Conservation (phyloP, 2,329 filamentous ascomycete genomes). For the Arthrobotrys sinensis region DNA sequence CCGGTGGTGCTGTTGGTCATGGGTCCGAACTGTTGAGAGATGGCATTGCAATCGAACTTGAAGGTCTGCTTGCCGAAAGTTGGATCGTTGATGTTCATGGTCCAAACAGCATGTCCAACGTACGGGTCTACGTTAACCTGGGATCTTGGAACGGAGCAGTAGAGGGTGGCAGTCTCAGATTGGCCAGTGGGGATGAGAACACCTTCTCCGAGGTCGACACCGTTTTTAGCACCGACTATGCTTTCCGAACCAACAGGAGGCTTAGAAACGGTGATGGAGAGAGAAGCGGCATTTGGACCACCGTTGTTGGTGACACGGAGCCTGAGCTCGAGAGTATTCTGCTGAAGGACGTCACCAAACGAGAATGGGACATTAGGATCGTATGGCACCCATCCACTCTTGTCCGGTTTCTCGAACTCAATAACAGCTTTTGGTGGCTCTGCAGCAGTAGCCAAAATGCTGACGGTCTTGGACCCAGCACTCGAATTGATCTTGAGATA, state of each 20-base stretch:
- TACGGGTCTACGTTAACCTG: conserved; percentile 74
- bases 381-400: conserved; percentile 71
- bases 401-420: conserved; percentile 73
- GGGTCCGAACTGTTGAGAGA: conserved; percentile 72
- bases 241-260: conserved; percentile 72
- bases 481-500: conserved; percentile 71
- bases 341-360: conserved; percentile 74
- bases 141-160: conserved; percentile 73
- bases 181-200: conserved; percentile 71
- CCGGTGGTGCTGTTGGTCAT: conserved; percentile 66
- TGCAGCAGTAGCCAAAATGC: conserved; percentile 71
- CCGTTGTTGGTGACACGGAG: conserved; percentile 74
- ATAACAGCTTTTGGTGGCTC: conserved; percentile 71
- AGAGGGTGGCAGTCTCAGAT: conserved; percentile 72
- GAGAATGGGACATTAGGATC: conserved; percentile 69
- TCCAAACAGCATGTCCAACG: conserved; percentile 71
- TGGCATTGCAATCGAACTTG: conserved; percentile 72
- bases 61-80: conserved; percentile 72
- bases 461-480: conserved; percentile 71
- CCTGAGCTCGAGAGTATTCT: conserved; percentile 70
- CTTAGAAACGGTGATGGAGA: conserved; percentile 75
- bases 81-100: conserved; percentile 74
- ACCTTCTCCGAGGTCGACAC: conserved; percentile 72
- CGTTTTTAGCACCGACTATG: conserved; percentile 71
- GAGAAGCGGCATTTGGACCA: conserved; percentile 62